These are phyloP conservation scores for Ilyonectria robusta DNA, from an alignment of 2,329 filamentous ascomycete genomes.

Conservation along the genomic window DNA sequence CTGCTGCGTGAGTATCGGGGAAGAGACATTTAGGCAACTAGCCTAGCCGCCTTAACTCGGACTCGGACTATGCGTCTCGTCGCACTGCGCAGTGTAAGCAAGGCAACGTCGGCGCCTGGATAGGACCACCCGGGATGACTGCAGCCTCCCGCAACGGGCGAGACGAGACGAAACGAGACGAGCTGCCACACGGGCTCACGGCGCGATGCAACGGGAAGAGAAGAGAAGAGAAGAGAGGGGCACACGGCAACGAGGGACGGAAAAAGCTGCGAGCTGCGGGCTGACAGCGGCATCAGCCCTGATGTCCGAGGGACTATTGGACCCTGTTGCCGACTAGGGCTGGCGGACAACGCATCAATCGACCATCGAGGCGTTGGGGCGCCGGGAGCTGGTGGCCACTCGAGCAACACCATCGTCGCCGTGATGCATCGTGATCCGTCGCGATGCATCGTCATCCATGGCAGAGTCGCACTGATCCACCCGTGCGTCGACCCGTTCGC, in stretches of 20 bases:
- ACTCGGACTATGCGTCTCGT: background rate
- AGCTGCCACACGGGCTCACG: background rate
- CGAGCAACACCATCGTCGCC: slow-evolving; percentile 38
- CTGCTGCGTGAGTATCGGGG: no score
- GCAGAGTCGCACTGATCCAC: slow-evolving; percentile 5
- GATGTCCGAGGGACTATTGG: background rate
- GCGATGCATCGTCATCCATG: background rate
- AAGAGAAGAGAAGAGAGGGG: background rate
- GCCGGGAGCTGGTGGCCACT: slow-evolving; percentile 36
- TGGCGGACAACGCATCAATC: slow-evolving; percentile 44
- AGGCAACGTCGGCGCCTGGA: background rate
- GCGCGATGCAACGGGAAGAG: slow-evolving; percentile 2
- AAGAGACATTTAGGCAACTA: background rate
- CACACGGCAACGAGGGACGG: background rate
- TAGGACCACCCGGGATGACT: background rate
- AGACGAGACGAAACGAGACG: slow-evolving; percentile 11
- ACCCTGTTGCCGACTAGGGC: slow-evolving; percentile 16
- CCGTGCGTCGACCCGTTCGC: slow-evolving; percentile 5
- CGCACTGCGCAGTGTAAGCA: background rate
- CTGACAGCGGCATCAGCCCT: slow-evolving; percentile 2
- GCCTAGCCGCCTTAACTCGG: background rate
- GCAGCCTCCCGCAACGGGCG: background rate
- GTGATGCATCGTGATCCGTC: slow-evolving; percentile 4
- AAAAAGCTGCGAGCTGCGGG: slow-evolving; percentile 9
- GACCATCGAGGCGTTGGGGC: slow-evolving; percentile 37